Percentiles rank a stretch among this genome's conserved stretches.
Conservation (phyloP, 257 asterid genomes). For the Linaria vulgaris region DNA sequence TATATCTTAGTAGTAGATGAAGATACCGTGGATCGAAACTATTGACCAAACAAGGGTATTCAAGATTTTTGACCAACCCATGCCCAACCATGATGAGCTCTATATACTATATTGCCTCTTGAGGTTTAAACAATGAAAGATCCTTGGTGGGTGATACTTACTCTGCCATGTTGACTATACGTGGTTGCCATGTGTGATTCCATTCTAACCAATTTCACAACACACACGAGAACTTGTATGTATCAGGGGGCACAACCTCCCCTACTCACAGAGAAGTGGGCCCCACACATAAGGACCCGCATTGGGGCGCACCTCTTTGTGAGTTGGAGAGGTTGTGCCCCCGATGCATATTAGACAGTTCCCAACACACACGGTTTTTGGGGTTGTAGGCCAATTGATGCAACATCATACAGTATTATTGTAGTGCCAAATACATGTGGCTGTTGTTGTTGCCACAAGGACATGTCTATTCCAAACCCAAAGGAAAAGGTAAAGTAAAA, state of each 20-base stretch:
- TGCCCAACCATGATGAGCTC: too few species aligned
- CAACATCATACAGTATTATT: slow-evolving; percentile 2
- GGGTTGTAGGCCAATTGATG: slow-evolving; percentile 17
- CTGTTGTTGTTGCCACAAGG: slow-evolving; percentile 44
- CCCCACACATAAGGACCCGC: too few species aligned
- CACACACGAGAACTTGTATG: too few species aligned
- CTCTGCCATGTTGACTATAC: slow-evolving; percentile 14
- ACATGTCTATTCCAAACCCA: slow-evolving; percentile 53
- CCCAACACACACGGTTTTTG: slow-evolving; percentile 16
- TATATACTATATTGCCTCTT: too few species aligned
- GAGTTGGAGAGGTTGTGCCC: too few species aligned
- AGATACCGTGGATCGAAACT: too few species aligned
- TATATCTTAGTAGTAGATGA: too few species aligned
- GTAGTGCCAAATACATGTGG: slow-evolving; percentile 25
- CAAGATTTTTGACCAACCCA: too few species aligned
- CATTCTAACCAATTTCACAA: slow-evolving; percentile 27
- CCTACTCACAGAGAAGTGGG: too few species aligned
- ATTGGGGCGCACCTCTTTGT: neutral
- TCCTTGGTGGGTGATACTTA: slow-evolving; percentile 38
- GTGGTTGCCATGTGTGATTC: slow-evolving; percentile 53
- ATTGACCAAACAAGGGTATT: too few species aligned
- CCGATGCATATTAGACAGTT: too few species aligned
- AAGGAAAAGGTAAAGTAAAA: slow-evolving; percentile 36
- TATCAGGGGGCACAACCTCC: too few species aligned
- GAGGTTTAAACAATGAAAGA: slow-evolving; percentile 40